phyloP scores from a whole-genome alignment of 148 eudicot genomes.

The Pharnaceum exiguum region DNA sequence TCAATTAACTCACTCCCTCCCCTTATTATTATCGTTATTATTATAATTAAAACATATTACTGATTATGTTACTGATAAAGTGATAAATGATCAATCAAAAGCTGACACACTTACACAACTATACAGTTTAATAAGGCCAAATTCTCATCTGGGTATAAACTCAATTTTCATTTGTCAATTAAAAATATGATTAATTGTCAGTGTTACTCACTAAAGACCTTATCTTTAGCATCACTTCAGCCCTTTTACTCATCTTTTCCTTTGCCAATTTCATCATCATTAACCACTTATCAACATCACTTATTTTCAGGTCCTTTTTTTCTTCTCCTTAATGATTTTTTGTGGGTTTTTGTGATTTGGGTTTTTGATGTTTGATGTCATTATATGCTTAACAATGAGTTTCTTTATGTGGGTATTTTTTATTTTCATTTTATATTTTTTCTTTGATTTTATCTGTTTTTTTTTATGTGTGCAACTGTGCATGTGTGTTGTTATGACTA shows the following conservation, averaged over 20 bases:
- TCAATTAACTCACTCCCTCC: too few species aligned
- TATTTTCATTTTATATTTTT: neutral
- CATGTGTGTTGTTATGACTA: neutral
- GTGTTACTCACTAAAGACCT: slow-evolving; percentile 4
- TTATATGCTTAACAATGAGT: neutral
- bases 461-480: neutral
- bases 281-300: neutral
- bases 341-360: neutral
- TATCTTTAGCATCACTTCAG: slow-evolving; percentile 3
- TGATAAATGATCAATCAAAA: too few species aligned
- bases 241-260: neutral
- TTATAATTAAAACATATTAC: too few species aligned
- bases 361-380: neutral
- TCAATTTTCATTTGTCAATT: neutral
- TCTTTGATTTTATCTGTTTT: too few species aligned
- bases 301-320: slow-evolving; percentile 16
- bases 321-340: neutral
- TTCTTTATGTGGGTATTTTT: neutral
- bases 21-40: too few species aligned
- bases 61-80: too few species aligned
- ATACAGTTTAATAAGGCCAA: too few species aligned
- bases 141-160: too few species aligned
- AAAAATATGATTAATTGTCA: neutral
- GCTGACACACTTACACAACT: too few species aligned
- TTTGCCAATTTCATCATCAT: slow-evolving; percentile 7